Conservation (phyloP, 257 asterid species). For the Ilex aquifolium region DNA sequence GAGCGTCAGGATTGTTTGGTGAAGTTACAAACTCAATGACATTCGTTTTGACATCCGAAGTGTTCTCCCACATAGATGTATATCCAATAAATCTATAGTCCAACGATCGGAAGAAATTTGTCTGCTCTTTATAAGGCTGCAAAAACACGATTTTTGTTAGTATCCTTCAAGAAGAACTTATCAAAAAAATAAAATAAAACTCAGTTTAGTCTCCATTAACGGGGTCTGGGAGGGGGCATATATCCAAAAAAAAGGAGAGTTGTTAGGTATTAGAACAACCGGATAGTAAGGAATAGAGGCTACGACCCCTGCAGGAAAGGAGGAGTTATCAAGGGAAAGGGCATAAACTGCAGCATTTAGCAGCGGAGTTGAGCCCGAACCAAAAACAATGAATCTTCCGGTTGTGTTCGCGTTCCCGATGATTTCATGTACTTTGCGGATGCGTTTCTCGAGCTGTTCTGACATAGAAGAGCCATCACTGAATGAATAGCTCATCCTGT, state of each 20-base stretch:
- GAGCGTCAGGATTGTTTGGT: conserved; percentile 72
- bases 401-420: conserved; percentile 49
- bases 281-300: conserved; percentile 47
- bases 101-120: conserved; percentile 37
- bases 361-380: conserved; percentile 70
- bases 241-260: no score
- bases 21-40: conserved; percentile 67
- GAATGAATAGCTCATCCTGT: conserved; percentile 60
- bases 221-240: no score
- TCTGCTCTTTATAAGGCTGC: conserved; percentile 52
- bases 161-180: no score
- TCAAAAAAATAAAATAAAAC: no score
- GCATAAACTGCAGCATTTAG: conserved; percentile 64
- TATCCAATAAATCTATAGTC: conserved; percentile 49
- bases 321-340: conserved; percentile 42
- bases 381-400: conserved; percentile 48
- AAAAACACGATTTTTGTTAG: neutral
- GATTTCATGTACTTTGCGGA: conserved; percentile 35
- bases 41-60: conserved; percentile 18
- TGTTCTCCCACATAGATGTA: conserved; percentile 23
- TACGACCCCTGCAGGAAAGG: conserved; percentile 49
- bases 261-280: conserved; percentile 23
- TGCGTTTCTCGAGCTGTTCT: conserved; percentile 30
- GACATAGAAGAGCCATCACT: conserved; percentile 25
- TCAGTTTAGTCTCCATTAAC: no score